Percentiles rank a stretch among this genome's conserved stretches.
These are phyloP conservation scores for Cytospora chrysosperma DNA, from an alignment of 2,329 filamentous ascomycete species.

Conservation along the genomic window DNA sequence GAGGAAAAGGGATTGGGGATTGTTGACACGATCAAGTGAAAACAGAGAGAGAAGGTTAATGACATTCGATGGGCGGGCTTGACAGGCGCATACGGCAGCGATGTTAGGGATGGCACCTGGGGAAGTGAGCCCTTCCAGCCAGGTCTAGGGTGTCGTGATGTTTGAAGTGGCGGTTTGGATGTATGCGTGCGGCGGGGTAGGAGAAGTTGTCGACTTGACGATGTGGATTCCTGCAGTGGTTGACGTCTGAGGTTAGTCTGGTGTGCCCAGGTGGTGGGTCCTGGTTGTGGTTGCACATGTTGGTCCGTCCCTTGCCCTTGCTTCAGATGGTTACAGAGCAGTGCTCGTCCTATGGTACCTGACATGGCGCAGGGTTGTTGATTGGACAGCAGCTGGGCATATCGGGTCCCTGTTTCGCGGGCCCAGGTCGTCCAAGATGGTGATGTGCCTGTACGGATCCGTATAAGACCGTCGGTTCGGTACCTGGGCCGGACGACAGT, in stretches of 20 bases:
- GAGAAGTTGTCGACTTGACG: background rate
- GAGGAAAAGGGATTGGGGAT: background rate
- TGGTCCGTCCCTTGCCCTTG: too few species aligned
- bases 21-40: background rate
- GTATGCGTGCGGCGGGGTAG: background rate
- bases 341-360: constrained; percentile 5
- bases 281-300: constrained; percentile 1
- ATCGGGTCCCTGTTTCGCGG: constrained; percentile 20
- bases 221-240: constrained; percentile 1
- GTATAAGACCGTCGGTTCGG: background rate
- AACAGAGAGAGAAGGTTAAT: background rate
- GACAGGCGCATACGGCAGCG: background rate
- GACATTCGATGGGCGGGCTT: background rate
- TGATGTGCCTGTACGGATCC: background rate
- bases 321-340: constrained; percentile 26
- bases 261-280: too few species aligned
- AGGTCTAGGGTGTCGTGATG: background rate
- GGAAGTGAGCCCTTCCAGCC: background rate
- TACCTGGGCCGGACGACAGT: constrained; percentile 4
- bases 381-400: constrained; percentile 17
- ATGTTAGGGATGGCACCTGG: background rate
- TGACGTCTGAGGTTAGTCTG: constrained; percentile 13
- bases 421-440: constrained; percentile 2
- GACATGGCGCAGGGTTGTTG: constrained; percentile 2
- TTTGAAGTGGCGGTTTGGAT: background rate